Evolutionary conservation across 2,329 filamentous ascomycete species (phyloP).

Genomic region (Aspergillus carbonarius): DNA sequence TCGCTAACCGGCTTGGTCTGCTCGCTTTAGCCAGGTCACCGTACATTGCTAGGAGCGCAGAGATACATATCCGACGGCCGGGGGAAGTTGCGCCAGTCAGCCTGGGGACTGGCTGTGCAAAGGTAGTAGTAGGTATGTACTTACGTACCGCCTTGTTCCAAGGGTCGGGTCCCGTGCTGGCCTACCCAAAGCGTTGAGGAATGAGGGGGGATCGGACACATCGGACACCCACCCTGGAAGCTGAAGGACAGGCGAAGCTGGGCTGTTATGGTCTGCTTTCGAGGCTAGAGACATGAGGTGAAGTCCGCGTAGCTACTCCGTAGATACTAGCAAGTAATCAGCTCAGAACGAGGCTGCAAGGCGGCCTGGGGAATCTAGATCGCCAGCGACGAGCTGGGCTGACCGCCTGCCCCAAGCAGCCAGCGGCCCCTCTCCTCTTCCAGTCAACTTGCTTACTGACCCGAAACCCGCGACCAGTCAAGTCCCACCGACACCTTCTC

Average conservation of each 20-base stretch:
- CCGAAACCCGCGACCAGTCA: background rate
- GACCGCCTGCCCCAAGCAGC: slow-evolving; percentile 25
- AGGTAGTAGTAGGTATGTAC: too few relatives aligned
- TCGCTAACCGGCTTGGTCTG: too few relatives aligned
- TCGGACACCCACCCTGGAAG: background rate
- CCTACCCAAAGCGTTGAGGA: background rate
- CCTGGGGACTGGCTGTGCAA: background rate
- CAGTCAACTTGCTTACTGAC: background rate
- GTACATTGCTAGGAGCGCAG: too few relatives aligned
- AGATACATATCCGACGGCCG: background rate
- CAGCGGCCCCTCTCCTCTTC: slow-evolving; percentile 14
- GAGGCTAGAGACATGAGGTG: background rate
- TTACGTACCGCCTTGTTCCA: background rate
- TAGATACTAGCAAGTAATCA: background rate
- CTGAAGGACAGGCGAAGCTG: background rate
- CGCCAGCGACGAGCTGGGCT: background rate
- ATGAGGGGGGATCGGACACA: too few relatives aligned
- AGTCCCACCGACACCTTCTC: background rate
- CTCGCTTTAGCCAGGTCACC: too few relatives aligned
- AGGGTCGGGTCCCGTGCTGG: background rate
- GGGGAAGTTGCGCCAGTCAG: background rate
- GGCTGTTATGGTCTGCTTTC: background rate
- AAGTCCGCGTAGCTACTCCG: background rate
- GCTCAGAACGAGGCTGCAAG: background rate
- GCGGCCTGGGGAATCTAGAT: background rate